phyloP scores from a whole-genome alignment of 768 basidiomycete species.

The Mrakia gelida region DNA sequence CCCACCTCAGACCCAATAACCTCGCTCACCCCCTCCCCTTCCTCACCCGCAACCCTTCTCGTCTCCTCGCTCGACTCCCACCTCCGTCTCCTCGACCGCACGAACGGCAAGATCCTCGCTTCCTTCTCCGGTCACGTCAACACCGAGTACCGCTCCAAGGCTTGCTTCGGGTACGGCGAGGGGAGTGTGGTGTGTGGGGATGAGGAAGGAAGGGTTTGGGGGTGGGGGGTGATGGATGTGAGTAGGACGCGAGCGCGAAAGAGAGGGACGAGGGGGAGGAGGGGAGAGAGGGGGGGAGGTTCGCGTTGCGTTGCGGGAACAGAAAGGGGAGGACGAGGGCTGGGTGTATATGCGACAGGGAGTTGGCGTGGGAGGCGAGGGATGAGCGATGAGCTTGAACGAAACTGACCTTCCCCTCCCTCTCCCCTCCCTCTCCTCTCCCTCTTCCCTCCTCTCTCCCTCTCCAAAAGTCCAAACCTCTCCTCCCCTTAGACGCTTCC shows the following conservation, averaged over 20 bases:
- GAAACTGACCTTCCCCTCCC: background rate
- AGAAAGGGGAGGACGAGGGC: too few relatives aligned
- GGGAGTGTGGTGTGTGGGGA: slow-evolving; percentile 79
- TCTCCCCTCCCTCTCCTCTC: slow-evolving; percentile 4
- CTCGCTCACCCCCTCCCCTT: slow-evolving; percentile 64
- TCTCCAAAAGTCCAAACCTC: background rate
- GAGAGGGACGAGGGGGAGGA: background rate
- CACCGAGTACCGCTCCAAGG: slow-evolving; percentile 68
- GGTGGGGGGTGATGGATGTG: slow-evolving; percentile 90
- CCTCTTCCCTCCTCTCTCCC: slow-evolving; percentile 16
- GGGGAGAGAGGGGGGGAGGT: background rate
- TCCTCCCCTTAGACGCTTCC: too few relatives aligned
- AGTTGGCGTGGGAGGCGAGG: too few relatives aligned
- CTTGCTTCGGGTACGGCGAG: slow-evolving; percentile 78
- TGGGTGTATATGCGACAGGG: too few relatives aligned
- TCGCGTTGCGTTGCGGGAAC: too few relatives aligned
- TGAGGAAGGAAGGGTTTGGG: slow-evolving; percentile 82
- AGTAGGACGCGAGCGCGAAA: slow-evolving; percentile 37
- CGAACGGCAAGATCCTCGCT: slow-evolving; percentile 68
- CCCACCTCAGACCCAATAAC: slow-evolving; percentile 74
- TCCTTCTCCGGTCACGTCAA: slow-evolving; percentile 75
- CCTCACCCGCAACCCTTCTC: slow-evolving; percentile 60
- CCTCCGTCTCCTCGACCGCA: slow-evolving; percentile 76
- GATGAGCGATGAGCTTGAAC: too few relatives aligned
- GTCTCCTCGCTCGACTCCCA: slow-evolving; percentile 79